phyloP scores from a whole-genome alignment of 495 filamentous ascomycete genomes.

The Podospora australis region DNA sequence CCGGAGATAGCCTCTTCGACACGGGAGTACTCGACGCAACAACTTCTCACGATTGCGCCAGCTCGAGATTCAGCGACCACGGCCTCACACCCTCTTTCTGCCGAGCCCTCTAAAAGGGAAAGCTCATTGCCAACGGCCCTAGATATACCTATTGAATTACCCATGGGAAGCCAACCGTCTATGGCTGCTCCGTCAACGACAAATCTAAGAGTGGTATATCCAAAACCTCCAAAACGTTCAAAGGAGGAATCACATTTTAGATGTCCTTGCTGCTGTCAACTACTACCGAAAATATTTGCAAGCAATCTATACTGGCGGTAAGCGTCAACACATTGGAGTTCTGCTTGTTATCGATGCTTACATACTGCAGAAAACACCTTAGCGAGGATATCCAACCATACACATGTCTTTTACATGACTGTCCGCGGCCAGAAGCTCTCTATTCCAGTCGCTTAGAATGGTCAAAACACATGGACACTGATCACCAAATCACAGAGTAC shows the following conservation, averaged over 20 bases:
- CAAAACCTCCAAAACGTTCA: background rate
- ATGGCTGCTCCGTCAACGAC: background rate
- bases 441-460: background rate
- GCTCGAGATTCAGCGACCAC: no score
- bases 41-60: no score
- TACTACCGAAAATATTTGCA: background rate
- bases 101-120: background rate
- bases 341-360: background rate
- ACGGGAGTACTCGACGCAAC: no score
- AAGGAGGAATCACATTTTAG: background rate
- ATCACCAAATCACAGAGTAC: background rate
- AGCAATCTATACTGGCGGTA: background rate
- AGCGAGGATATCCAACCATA: background rate
- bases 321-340: no score
- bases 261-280: background rate
- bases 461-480: background rate
- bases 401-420: background rate
- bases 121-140: background rate
- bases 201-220: background rate
- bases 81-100: no score
- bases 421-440: background rate
- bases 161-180: background rate
- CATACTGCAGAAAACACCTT: background rate
- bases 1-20: no score
- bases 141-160: background rate